Percentiles rank a stretch among this genome's conserved stretches.
Conservation (phyloP, 176 grass and related monocot genomes). For the Hordeum vulgare region MorexV3_pseudomolecules_assembly NC_058518.1:253487729-253488228, state of each 20-base stretch:
- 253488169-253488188: constrained; percentile 71
- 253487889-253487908: constrained; percentile 97
- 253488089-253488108: constrained; percentile 30
- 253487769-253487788: constrained; percentile 6
- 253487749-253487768: background rate
- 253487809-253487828: constrained; percentile 23
- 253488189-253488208: background rate
- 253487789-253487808: background rate
- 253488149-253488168: constrained; percentile 96
- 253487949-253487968: constrained; percentile 95
- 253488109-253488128: constrained; percentile 75
- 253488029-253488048: constrained; percentile 10
- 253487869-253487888: constrained; percentile 99
- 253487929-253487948: constrained; percentile 89
- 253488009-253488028: constrained; percentile 36
- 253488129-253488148: constrained; percentile 99
- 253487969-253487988: constrained; percentile 98
- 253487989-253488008: constrained; percentile 99
- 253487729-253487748: background rate
- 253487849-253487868: constrained; percentile 72
- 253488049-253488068: constrained; percentile 11
- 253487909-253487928: constrained; percentile 86
- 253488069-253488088: background rate
- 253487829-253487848: constrained; percentile 22
- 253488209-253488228: background rate